A percentile compares a stretch with the other conserved stretches of the same genome.
Evolutionary conservation across 371 early-diverging fungal genomes (phyloP).

Genomic region (Syncephalastrum sp.): DNA sequence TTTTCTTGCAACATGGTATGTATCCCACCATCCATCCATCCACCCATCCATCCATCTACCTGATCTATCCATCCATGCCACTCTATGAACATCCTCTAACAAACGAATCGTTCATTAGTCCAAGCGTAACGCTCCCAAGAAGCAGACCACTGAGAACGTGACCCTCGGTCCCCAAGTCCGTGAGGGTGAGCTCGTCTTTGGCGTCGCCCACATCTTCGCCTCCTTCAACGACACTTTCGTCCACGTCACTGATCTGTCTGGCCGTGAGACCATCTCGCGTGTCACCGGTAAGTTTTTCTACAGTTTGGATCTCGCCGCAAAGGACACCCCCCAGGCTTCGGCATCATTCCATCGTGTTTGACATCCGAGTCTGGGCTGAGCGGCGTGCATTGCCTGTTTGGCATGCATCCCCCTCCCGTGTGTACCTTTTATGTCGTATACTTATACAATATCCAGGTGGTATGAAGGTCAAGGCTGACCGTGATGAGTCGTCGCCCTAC

Average conservation of each 20-base stretch:
- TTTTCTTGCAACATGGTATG: slow-evolving; percentile 10
- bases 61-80: slow-evolving; percentile 1
- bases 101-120: slow-evolving; percentile 9
- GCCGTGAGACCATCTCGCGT: slow-evolving; percentile 99
- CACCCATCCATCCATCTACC: slow-evolving; percentile 8
- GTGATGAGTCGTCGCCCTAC: slow-evolving; percentile 99
- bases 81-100: too few relatives aligned
- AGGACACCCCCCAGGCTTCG: slow-evolving; percentile 14
- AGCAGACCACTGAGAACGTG: slow-evolving; percentile 83
- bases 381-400: slow-evolving; percentile 24
- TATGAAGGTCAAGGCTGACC: slow-evolving; percentile 99
- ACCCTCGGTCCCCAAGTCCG: slow-evolving; percentile 97
- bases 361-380: slow-evolving; percentile 9
- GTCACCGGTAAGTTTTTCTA: slow-evolving; percentile 83
- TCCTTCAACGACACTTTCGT: slow-evolving; percentile 99
- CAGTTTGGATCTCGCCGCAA: slow-evolving; percentile 10
- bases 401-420: slow-evolving; percentile 29
- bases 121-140: slow-evolving; percentile 61
- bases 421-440: slow-evolving; percentile 23
- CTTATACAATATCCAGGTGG: slow-evolving; percentile 72
- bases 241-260: slow-evolving; percentile 99
- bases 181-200: slow-evolving; percentile 98
- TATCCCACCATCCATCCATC: slow-evolving; percentile 5
- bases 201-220: slow-evolving; percentile 99
- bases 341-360: neutral